Base-by-base conservation (phyloP, 306 rosid species). In the Prunus kanzakura region DNA sequence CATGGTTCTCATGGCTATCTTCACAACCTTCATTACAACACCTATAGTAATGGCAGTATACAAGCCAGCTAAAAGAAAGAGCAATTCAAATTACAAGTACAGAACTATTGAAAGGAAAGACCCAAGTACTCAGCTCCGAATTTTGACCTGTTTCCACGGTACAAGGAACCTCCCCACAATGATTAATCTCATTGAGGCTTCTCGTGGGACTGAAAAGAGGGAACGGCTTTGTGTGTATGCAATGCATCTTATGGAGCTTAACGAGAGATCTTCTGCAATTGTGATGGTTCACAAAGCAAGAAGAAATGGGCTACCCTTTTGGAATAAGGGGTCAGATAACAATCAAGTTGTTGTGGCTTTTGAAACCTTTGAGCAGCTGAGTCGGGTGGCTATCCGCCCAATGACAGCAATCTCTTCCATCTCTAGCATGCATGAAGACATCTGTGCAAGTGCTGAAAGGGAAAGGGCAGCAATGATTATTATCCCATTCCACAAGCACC, bases 1-100 rank as follows among this genome's bases (percentile, higher is more conserved):
- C 52, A 88, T 94, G 91, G 93, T 94, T 82, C 89, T 94, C 8
- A 94, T 94, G 98, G 98, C 98, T 22, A 73, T 94, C 74, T 82
- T 94, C 69, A 94, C 97, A 10, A 94, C 98, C 66, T 87, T 94
- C 84, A 72, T 92, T 76, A 94, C 98, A 35, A 92, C 97, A 4
- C 98, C 98, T 54, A 2, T 89, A 27, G 95, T 94, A 55, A 78
- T 82, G 55, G 80, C 86, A n/a, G 84, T 87, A 19, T 92, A 90
- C 67, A 89, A 87, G 71, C 96, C 95, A 9, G 90, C 90, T 22
- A 89, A 88, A 67, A 86, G 89, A 61, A 54, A 57, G 20, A 80
- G 80, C 62, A 78, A 35, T 20, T 63, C 81, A 15, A 78, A 79
- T 71, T 90, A 87, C 84, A 92, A 81, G 64, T 18, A 84, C 80